Evolutionary conservation across 2,329 filamentous ascomycete genomes (phyloP).

Genomic region (Fragosphaeria purpurea): DNA sequence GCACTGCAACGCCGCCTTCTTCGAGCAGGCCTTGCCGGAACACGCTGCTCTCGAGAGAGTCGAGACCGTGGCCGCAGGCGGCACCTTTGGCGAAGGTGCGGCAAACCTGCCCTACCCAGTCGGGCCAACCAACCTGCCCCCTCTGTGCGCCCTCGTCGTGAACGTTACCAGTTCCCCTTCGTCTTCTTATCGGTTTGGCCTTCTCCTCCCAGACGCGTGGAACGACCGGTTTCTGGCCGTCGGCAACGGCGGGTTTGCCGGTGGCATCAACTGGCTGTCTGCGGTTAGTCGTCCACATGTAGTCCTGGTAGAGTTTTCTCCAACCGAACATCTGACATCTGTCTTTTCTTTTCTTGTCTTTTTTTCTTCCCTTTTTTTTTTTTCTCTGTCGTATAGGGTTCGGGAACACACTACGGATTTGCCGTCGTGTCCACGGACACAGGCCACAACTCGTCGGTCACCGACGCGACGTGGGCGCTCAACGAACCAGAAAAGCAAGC

Average conservation of each 20-base stretch:
- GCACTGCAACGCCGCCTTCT: conserved; percentile 1
- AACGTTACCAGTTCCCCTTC: conserved; percentile 18
- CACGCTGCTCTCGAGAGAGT: conserved; percentile 10
- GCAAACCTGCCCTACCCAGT: conserved; percentile 16
- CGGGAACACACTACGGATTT: conserved; percentile 27
- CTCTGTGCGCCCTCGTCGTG: conserved; percentile 23
- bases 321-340: neutral
- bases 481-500: conserved; percentile 22
- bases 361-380: too few species aligned
- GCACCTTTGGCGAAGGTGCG: conserved; percentile 15
- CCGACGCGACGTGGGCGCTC: conserved; percentile 28
- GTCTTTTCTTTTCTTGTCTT: too few species aligned
- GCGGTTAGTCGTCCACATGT: neutral
- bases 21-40: neutral
- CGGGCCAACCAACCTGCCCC: conserved; percentile 21
- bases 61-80: conserved; percentile 12
- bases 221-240: conserved; percentile 21
- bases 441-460: conserved; percentile 27
- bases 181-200: conserved; percentile 21
- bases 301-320: too few species aligned
- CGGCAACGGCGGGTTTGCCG: conserved; percentile 23
- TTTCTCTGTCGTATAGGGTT: conserved; percentile 11
- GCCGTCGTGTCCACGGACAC: conserved; percentile 33
- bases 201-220: conserved; percentile 24
- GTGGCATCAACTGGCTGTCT: conserved; percentile 23